Base-by-base conservation (phyloP, 306 rosid genomes). In the Castanopsis chinensis region DNA sequence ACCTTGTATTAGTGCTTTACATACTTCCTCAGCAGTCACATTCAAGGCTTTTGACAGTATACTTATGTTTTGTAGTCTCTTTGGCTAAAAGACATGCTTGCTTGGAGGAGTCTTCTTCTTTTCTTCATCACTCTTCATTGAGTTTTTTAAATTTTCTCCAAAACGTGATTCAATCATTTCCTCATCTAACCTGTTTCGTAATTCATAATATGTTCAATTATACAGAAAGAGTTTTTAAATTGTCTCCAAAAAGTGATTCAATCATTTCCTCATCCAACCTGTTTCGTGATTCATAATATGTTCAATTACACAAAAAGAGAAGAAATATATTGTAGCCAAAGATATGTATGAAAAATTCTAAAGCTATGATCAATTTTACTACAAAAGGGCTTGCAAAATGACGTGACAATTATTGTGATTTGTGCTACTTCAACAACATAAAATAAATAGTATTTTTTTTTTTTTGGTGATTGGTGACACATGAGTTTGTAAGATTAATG, bases 251-350 rank as follows among this genome's bases (percentile, higher is more conserved):
- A 71, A 96, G 97, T 54, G 99, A 93, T 83, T 96, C 97, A 8
- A 93, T 96, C 98, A 96, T 96, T 87, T 96, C 97, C 88, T 96
- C 98, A 43, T 96, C 96, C 56, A 96, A 88, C 87, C 99, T 96
- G 89, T 76, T 86, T 72, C 68, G 73, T 54, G 79, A 58, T 56
- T 54, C 83, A 84, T 43, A 11, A 87, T 10, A 10, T 57, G 52
- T 55, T 72, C 19, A 77, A 71, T 4, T 33, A 77, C 25, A 52
- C 15, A 30, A 15, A 30, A 7, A 63, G 17, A 77, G 70, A 11
- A 52, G 63, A 32, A 32, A 30, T 3, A 63, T 23, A 69, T 5
- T 52, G 55, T 19, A 76, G 9, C 7, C 27, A 61, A 55, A 41
- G 35, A 71, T 25, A 61, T 2, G 65, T 30, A 30, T 0, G 32